Percentiles rank a stretch among this genome's conserved stretches.
Conservation (phyloP, 2,329 filamentous ascomycete genomes). For the Pseudopithomyces maydicus region DNA sequence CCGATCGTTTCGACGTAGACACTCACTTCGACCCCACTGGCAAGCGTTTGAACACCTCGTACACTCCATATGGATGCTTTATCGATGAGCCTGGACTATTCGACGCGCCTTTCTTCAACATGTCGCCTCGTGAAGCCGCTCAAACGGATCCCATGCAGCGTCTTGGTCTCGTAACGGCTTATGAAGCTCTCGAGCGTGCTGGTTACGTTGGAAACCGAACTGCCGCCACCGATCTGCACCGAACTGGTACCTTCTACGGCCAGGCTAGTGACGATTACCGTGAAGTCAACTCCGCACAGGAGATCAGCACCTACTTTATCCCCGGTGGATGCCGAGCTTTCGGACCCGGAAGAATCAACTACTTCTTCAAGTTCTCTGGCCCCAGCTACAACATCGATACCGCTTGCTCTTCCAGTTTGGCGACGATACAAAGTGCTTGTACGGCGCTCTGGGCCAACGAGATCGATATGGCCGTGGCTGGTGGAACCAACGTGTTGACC, state of each 20-base stretch:
- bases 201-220: conserved; percentile 28
- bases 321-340: conserved; percentile 56
- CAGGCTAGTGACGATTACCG: conserved; percentile 20
- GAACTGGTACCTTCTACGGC: conserved; percentile 24
- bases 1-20: conserved; percentile 36
- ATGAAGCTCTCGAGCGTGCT: conserved; percentile 27
- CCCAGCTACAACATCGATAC: conserved; percentile 51
- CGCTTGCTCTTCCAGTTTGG: conserved; percentile 28
- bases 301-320: conserved; percentile 39
- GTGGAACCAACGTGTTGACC: conserved; percentile 26
- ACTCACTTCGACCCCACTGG: conserved; percentile 19
- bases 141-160: conserved; percentile 31
- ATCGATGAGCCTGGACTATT: conserved; percentile 32
- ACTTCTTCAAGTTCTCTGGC: conserved; percentile 38
- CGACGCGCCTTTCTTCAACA: conserved; percentile 35
- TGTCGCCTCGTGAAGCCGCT: conserved; percentile 31
- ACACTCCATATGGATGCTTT: conserved; percentile 23
- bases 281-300: conserved; percentile 22
- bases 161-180: conserved; percentile 28
- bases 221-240: conserved; percentile 13
- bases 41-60: conserved; percentile 17
- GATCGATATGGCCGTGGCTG: conserved; percentile 26
- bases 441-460: conserved; percentile 35
- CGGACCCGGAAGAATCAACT: conserved; percentile 49
- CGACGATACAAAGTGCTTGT: conserved; percentile 24